Conservation (phyloP, 345 rosid genomes). For the Brassica juncea region DNA sequence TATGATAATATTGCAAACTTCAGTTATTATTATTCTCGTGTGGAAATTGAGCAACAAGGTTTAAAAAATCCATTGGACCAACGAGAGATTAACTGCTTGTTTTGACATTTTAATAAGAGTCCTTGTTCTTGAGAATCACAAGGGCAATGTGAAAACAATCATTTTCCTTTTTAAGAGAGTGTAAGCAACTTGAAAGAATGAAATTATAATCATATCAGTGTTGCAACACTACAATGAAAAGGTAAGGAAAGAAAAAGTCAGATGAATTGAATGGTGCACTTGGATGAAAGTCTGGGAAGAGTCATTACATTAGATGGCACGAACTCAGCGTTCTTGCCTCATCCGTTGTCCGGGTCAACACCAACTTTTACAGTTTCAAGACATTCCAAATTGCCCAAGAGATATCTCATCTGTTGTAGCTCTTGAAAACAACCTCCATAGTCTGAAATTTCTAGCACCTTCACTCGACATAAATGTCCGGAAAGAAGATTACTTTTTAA, state of each 20-base stretch:
- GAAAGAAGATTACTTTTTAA: neutral
- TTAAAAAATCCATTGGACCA: neutral
- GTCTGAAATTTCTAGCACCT: neutral
- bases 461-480: neutral
- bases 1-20: neutral
- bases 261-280: neutral
- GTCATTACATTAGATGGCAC: neutral
- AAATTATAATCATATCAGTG: neutral
- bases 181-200: neutral
- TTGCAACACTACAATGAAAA: neutral
- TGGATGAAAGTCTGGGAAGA: neutral
- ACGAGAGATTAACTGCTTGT: neutral
- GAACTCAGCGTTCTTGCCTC: neutral
- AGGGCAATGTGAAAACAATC: neutral
- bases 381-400: neutral
- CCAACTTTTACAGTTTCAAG: neutral
- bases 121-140: neutral
- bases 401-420: neutral
- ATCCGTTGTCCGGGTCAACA: neutral
- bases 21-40: neutral
- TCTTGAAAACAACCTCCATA: neutral
- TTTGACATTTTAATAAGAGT: too few relatives aligned
- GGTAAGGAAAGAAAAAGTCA: neutral
- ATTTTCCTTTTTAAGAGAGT: neutral
- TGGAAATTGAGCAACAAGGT: neutral